Evolutionary conservation across 768 basidiomycete genomes (phyloP).

Genomic region (Russula ochroleuca): DNA sequence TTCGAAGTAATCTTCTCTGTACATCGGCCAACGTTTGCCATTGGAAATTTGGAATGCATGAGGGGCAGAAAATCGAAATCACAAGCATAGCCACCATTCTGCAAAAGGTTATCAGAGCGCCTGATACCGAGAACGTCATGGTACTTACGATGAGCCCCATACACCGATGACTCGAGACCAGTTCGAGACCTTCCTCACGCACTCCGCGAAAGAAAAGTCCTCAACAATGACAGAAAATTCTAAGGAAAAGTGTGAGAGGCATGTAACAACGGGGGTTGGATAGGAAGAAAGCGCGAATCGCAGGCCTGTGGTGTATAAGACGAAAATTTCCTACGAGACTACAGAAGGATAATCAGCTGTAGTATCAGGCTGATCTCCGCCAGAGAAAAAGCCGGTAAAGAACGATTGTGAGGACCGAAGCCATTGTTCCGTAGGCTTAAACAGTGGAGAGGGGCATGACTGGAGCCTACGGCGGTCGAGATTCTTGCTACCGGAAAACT

Average conservation of each 20-base stretch:
- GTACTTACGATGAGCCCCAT: too few species aligned
- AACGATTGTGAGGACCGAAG: background rate
- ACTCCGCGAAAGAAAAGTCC: too few species aligned
- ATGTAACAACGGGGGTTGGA: background rate
- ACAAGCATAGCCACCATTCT: background rate
- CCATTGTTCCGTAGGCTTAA: background rate
- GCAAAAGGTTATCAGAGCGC: background rate
- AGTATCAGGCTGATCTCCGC: background rate
- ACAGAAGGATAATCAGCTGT: background rate
- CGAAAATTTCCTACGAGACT: background rate
- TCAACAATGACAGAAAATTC: too few species aligned
- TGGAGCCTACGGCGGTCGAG: conserved; percentile 49
- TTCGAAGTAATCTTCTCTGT: too few species aligned
- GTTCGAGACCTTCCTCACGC: too few species aligned
- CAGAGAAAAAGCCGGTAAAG: background rate
- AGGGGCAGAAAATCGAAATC: background rate
- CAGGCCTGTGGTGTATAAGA: too few species aligned
- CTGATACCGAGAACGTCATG: background rate
- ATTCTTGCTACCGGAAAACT: conserved; percentile 34
- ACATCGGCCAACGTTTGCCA: background rate
- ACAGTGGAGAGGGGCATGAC: too few species aligned
- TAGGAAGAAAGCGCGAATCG: too few species aligned
- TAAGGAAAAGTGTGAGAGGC: too few species aligned
- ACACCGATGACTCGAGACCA: background rate
- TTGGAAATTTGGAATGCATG: too few species aligned